Evolutionary conservation across 2,329 filamentous ascomycete genomes (phyloP), one percentile per base, ranked within the genome.

Genomic region (Pseudogymnoascus sp.): DNA sequence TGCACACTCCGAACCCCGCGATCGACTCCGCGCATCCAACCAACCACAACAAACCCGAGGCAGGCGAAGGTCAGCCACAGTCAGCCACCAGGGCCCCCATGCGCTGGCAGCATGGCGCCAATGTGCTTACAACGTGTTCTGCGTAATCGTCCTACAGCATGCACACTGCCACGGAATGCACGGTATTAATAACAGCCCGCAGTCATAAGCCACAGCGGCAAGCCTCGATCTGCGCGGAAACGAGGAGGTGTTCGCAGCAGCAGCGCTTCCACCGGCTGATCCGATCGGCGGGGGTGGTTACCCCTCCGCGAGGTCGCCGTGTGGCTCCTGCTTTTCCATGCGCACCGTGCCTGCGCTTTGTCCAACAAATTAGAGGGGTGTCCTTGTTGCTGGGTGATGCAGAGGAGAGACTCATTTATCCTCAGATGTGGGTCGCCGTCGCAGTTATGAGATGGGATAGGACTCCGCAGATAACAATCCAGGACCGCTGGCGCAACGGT

Each of bases 401-500:
- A 53, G 4, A 50, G 2, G 26, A n/a, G 13, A 53, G 14, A 19
- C 24, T 33, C 26, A 11, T 53, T 56, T 16, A 56, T 56, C 4
- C n/a, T 33, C 16, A 21, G n/a, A 33, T 13, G 50, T n/a, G 47
- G 50, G 50, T 33, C 6, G 13, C 0, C 33, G 14, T 33, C 13
- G 11, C 3, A 16, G 29, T 2, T 56, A 56, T 33, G n/a, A 56
- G 29, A 56, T 56, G 3, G 10, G 1, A 33, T 56, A 56, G 11
- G n/a, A 19, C 29, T 21, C 16, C 29, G 14, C 50, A 56, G n/a
- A 56, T 56, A 56, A 56, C 47, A 33, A 53, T 31, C 50, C 31
- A 59, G 50, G 50, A 59, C 59, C 38, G 59, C 59, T 61, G 38
- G 59, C 59, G 59, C 59, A 61, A 61, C 59, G 59, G 59, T 61